Evolutionary conservation across 1,284 basidiomycete genomes (phyloP).

Genomic region (Tylopilus sp.): DNA sequence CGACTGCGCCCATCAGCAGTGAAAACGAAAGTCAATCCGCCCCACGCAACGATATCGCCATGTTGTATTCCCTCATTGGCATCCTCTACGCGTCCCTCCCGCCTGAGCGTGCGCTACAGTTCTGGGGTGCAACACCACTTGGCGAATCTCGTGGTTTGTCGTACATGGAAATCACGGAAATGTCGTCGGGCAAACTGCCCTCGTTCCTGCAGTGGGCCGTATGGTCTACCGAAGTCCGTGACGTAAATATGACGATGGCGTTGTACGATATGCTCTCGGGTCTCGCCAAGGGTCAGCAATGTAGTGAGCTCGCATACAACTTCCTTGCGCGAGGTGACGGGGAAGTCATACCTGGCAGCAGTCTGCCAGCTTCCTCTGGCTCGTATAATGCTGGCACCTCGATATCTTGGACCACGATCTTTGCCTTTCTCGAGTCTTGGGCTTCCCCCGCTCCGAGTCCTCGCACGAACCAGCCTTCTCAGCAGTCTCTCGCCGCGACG

Average conservation of each 20-base stretch:
- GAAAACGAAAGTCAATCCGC: constrained; percentile 37
- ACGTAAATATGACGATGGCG: constrained; percentile 70
- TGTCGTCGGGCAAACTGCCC: constrained; percentile 62
- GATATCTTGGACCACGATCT: constrained; percentile 50
- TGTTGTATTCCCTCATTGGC: constrained; percentile 80
- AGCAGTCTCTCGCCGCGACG: constrained; percentile 24
- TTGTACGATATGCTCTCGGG: constrained; percentile 87
- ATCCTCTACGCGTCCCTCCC: constrained; percentile 74
- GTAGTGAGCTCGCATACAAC: constrained; percentile 82
- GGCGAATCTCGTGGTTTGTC: constrained; percentile 38
- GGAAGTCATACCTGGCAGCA: constrained; percentile 58
- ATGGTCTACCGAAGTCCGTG: constrained; percentile 75
- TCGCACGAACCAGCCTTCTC: constrained; percentile 26
- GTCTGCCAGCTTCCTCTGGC: constrained; percentile 30
- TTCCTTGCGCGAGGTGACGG: constrained; percentile 70
- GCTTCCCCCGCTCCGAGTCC: constrained; percentile 32
- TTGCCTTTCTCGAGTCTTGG: constrained; percentile 54
- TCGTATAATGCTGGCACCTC: constrained; percentile 34
- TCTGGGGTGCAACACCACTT: constrained; percentile 72
- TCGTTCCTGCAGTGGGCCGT: constrained; percentile 86
- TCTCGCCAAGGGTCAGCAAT: constrained; percentile 79
- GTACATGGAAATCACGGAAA: constrained; percentile 56
- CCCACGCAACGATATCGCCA: constrained; percentile 79
- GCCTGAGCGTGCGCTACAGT: constrained; percentile 73
- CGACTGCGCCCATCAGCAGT: constrained; percentile 39